A percentile compares a stretch with the other conserved stretches of the same genome.
Conservation (phyloP, 179 eudicot genomes). For the Vitellaria paradoxa region DNA sequence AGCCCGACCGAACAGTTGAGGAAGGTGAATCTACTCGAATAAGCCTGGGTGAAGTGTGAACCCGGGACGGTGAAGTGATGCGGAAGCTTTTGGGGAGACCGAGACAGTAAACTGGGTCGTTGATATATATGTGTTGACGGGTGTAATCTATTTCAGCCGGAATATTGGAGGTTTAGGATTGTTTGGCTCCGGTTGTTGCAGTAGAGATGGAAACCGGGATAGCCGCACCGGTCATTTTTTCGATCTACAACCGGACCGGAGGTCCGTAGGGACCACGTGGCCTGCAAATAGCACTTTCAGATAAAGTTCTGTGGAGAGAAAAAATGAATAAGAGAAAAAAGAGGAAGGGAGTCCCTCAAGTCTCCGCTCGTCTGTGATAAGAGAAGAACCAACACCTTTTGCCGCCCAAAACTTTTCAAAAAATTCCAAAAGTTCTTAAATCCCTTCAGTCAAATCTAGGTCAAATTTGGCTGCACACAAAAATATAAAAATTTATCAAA, state of each 20-base stretch:
- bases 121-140: not conserved
- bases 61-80: not conserved
- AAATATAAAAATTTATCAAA: no score
- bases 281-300: not conserved
- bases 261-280: not conserved
- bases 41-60: not conserved
- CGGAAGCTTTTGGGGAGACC: conserved; percentile 4
- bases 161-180: conserved; percentile 8
- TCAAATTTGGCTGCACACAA: no score
- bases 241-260: not conserved
- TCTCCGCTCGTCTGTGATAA: not conserved
- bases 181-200: conserved; percentile 5
- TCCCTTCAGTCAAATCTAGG: no score
- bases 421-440: no score
- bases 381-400: not conserved
- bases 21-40: not conserved
- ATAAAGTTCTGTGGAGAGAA: not conserved
- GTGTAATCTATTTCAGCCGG: conserved; percentile 9
- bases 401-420: not conserved
- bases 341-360: not conserved
- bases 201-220: conserved; percentile 8
- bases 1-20: not conserved
- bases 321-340: not conserved
- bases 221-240: not conserved
- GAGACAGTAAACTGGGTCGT: conserved; percentile 19